Conservation (phyloP, 2,329 filamentous ascomycete species). For the Chaetomium olivaceum region DNA sequence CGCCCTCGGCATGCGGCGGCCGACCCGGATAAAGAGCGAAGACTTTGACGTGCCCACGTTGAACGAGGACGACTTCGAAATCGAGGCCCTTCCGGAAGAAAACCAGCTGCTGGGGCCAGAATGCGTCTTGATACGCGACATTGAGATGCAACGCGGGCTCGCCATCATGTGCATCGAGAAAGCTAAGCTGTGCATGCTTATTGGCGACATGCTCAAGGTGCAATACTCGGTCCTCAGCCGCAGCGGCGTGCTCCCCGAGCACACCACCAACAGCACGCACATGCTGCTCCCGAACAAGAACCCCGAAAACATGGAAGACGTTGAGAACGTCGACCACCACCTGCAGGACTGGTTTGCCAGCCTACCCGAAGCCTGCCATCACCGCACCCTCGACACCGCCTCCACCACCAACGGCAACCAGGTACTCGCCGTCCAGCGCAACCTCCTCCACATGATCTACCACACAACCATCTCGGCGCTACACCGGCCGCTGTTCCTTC, state of each 20-base stretch:
- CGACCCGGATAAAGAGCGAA: constrained; percentile 87
- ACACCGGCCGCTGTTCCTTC: constrained; percentile 87
- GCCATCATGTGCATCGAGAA: constrained; percentile 91
- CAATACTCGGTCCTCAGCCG: constrained; percentile 91
- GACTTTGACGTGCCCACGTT: constrained; percentile 95
- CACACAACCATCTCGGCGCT: constrained; percentile 88
- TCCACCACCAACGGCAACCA: constrained; percentile 62
- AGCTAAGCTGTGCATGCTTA: constrained; percentile 83
- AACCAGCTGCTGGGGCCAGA: constrained; percentile 68
- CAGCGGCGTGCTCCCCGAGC: constrained; percentile 75
- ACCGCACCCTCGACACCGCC: constrained; percentile 55
- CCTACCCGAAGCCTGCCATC: constrained; percentile 71
- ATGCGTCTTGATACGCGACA: constrained; percentile 70
- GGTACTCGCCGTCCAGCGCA: constrained; percentile 69
- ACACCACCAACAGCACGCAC: constrained; percentile 75
- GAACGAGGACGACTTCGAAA: constrained; percentile 80
- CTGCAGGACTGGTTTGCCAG: constrained; percentile 75
- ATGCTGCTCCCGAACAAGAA: constrained; percentile 90
- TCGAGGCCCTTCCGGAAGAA: constrained; percentile 64
- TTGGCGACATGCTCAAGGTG: constrained; percentile 84
- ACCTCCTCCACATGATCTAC: constrained; percentile 91
- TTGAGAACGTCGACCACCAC: constrained; percentile 76
- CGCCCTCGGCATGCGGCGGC: constrained; percentile 88
- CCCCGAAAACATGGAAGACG: constrained; percentile 76
- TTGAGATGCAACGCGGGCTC: constrained; percentile 72